Conservation (phyloP, 768 basidiomycete species). For the Epithele typhae region DNA sequence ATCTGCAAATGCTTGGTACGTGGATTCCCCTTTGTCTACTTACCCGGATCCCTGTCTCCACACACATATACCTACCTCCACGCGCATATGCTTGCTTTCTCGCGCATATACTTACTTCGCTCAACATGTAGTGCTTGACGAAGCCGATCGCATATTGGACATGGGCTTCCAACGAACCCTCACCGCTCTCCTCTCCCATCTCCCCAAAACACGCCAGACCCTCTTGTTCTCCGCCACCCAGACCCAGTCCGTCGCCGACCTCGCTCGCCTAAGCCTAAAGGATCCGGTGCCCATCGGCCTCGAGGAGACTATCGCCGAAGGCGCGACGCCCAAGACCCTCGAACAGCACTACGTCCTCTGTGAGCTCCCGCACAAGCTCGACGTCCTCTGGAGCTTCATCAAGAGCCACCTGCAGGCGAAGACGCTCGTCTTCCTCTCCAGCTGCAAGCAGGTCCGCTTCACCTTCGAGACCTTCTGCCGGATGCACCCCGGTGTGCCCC, state of each 20-base stretch:
- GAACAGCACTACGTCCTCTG: slow-evolving; percentile 89
- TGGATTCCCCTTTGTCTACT: slow-evolving; percentile 11
- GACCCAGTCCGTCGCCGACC: slow-evolving; percentile 80
- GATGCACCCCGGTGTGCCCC: slow-evolving; percentile 89
- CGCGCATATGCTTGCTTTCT: too few species aligned
- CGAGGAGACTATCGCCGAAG: slow-evolving; percentile 42
- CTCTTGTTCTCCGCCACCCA: slow-evolving; percentile 97
- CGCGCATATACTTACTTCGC: too few species aligned
- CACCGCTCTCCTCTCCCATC: slow-evolving; percentile 86
- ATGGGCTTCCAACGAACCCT: slow-evolving; percentile 92
- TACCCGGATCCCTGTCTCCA: too few species aligned
- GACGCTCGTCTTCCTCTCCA: slow-evolving; percentile 89
- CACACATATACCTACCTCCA: too few species aligned
- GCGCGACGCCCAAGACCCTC: slow-evolving; percentile 68
- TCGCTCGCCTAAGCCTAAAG: slow-evolving; percentile 86
- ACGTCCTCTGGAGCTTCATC: slow-evolving; percentile 91
- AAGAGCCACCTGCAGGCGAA: slow-evolving; percentile 91
- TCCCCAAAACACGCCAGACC: slow-evolving; percentile 90
- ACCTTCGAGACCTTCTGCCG: slow-evolving; percentile 93
- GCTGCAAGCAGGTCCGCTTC: slow-evolving; percentile 96
- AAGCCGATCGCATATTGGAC: slow-evolving; percentile 94
- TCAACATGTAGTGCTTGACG: slow-evolving; percentile 71
- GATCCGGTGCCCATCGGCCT: slow-evolving; percentile 75
- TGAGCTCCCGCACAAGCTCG: slow-evolving; percentile 82
- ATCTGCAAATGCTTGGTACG: slow-evolving; percentile 87